phyloP scores from a whole-genome alignment of 1,139 yeast genomes.

The Diutina ranongensis region DNA sequence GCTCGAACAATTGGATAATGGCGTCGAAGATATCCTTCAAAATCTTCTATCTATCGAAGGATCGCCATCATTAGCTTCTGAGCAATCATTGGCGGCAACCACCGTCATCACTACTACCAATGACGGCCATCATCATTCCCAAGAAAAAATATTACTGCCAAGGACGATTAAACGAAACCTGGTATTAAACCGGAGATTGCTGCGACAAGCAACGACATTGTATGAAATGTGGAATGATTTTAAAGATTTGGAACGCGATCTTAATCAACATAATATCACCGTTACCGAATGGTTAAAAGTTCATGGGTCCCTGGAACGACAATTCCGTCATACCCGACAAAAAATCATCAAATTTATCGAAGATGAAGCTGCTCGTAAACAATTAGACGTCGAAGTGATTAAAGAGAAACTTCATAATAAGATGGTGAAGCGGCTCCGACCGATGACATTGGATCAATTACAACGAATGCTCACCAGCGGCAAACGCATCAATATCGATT shows the following conservation, averaged over 20 bases:
- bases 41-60: no score
- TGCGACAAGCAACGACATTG: conserved; percentile 22
- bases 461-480: conserved; percentile 27
- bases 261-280: conserved; percentile 19
- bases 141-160: not conserved
- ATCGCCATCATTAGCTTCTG: no score
- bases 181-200: conserved; percentile 7
- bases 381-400: conserved; percentile 16
- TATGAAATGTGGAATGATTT: conserved; percentile 32
- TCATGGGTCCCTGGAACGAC: conserved; percentile 25
- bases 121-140: not conserved
- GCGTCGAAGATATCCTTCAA: no score
- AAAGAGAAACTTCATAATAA: conserved; percentile 22
- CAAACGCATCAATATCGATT: conserved; percentile 19
- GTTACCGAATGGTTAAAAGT: conserved; percentile 26
- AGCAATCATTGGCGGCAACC: no score
- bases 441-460: conserved; percentile 30
- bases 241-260: conserved; percentile 19
- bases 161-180: not conserved
- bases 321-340: conserved; percentile 23
- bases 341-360: conserved; percentile 25
- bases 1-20: not conserved
- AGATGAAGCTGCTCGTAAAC: conserved; percentile 20
- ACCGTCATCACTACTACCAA: not conserved
- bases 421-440: conserved; percentile 14